Evolutionary conservation across 257 asterid genomes (phyloP), one percentile per base, ranked within the genome.

Genomic region (Galeopsis tetrahit): DNA sequence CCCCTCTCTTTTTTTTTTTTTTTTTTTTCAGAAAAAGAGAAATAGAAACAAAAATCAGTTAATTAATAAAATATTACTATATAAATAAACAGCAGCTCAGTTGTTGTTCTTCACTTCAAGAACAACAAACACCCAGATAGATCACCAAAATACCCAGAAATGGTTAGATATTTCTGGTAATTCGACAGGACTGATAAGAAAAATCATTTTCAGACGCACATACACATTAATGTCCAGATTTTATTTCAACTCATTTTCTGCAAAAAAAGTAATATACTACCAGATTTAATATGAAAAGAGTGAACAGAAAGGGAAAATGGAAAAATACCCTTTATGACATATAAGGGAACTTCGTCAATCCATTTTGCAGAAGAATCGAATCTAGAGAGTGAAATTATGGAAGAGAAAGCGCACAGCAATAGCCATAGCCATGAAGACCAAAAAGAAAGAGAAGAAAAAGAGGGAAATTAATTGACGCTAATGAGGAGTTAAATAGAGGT

Each of bases 311-410:
- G 32, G 49, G 7, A 51, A 34, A 5, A 36, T 58, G 33, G 77
- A 66, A 35, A 46, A 69, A 56, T 86, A 84, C 91, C 86, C 75
- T 63, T 72, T 28, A 15, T 42, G 66, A 40, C 63, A 76, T 73
- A 81, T 72, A 69, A 60, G 78, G 71, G 21, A 77, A 67, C 71
- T 75, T 78, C 65, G 62, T 52, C 72, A 68, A 17, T 40, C 85
- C 78, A 78, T 75, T 28, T 66, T 71, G 78, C 78, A 43, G 63
- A 65, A 46, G 44, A 60, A 69, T 74, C 77, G 57, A 75, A 57
- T 65, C 61, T 31, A 82, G 74, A 63, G 80, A 69, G 85, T 81
- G 81, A 69, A 55, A 73, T 33, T 9, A 51, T n/a, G 60, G 59
- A 77, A 69, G 61, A 14, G 57, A 48, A 52, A 63, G 74, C 66